Base-by-base conservation (phyloP, 768 basidiomycete species). In the Amanita exitialis region DNA sequence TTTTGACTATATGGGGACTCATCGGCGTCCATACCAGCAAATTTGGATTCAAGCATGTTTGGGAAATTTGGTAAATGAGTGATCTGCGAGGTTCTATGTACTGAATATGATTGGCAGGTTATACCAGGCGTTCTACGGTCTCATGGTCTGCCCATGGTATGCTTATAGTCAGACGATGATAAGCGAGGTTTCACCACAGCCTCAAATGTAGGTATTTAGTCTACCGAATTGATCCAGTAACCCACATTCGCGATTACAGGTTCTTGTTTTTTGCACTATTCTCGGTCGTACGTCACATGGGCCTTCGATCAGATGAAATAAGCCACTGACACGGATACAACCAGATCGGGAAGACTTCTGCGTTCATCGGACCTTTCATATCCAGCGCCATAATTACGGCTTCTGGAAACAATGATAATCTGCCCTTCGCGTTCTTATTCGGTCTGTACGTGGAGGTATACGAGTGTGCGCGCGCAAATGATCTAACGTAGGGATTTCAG, bases 151-250 rank as follows among this genome's bases (percentile, higher is more conserved):
- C 56, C 84, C 84, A 3, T 86, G 84, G 83, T 87, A 86, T 60
- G 83, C 85, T 39, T 86, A 86, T 59, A 85, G 84, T 60, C 83
- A 86, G 62, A 87, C 83, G 1, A 83, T 88, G 86, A 88, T 88
- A 53, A 83, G 79, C 61, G 83, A 89, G 56, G 84, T 89, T 23
- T 83, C 80, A 36, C 83, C 81, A 35, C 64, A 80, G 48, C 77
- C 80, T 30, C 86, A 85, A 66, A 86, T 83, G 83, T 81, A 61
- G 69, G 62, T 18, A 15, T n/a, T 53, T 39, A 6, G 18, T 46
- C 21, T 41, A 7, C 16, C 25, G 9, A 16, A 28, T 12, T 21
- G 6, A 37, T 4, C 32, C n/a, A 25, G 16, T 44, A 32, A 27
- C 46, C 54, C 39, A 48, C 30, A 30, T 30, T 18, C 18, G n/a